Conservation (phyloP, 768 basidiomycete species). For the Suillus discolor region DNA sequence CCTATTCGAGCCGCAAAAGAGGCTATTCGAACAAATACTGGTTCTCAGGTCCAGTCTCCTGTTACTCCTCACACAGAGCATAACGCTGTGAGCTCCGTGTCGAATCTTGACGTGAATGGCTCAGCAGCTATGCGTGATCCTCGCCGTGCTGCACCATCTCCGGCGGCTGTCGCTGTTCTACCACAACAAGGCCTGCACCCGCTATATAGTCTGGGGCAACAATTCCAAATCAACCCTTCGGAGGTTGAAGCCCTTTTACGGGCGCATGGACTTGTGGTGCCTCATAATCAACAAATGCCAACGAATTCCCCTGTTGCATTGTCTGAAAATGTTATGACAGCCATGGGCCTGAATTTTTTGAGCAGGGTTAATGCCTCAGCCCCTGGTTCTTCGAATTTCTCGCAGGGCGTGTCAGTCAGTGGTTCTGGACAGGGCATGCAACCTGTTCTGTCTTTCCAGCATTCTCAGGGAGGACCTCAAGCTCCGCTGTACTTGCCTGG, state of each 20-base stretch:
- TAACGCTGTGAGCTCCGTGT: not conserved
- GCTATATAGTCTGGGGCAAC: constrained; percentile 8
- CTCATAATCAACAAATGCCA: constrained; percentile 15
- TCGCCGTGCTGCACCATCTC: constrained; percentile 11
- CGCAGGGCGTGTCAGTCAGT: not conserved
- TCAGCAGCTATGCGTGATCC: not conserved
- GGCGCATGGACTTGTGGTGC: not conserved
- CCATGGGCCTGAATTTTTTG: not conserved
- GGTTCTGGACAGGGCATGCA: not conserved
- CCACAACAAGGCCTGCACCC: constrained; percentile 5
- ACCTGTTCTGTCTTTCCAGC: not conserved
- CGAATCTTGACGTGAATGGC: constrained; percentile 3
- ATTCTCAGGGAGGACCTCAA: not conserved
- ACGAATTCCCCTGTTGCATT: not conserved
- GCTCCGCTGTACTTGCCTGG: not conserved
- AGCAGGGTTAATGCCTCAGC: not conserved
- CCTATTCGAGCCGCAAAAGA: constrained; percentile 37
- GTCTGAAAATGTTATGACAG: not conserved
- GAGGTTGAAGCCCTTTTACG: constrained; percentile 20
- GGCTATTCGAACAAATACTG: constrained; percentile 17
- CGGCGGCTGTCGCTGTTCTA: not conserved
- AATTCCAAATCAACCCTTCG: not conserved
- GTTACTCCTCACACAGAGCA: constrained; percentile 9
- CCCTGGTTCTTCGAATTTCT: not conserved
- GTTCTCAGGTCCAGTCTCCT: constrained; percentile 15